A percentile compares a stretch with the other conserved stretches of the same genome.
phyloP scores from a whole-genome alignment of 2,329 filamentous ascomycete species.

The Botrytis aclada region DNA sequence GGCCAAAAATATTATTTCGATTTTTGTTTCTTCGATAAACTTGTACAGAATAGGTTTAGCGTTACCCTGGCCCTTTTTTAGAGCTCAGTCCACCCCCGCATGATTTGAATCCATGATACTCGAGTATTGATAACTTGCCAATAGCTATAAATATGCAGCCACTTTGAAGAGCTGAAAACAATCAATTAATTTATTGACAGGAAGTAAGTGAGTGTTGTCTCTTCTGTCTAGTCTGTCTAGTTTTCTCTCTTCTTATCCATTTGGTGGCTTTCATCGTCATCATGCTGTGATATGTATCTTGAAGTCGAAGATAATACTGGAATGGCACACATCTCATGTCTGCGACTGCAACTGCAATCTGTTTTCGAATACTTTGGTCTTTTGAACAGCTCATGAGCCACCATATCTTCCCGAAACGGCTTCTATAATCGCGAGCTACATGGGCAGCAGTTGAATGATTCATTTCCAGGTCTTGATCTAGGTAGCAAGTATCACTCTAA shows the following conservation, averaged over 20 bases:
- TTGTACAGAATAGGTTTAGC: constrained; percentile 7
- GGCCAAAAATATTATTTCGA: constrained; percentile 9
- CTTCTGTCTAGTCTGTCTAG: neutral
- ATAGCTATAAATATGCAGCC: too few relatives aligned
- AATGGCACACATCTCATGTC: neutral
- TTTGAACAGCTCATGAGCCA: neutral
- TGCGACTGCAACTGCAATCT: neutral
- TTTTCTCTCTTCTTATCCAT: neutral
- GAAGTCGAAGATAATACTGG: neutral
- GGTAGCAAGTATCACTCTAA: neutral
- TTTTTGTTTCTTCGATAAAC: constrained; percentile 9
- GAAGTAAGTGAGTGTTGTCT: neutral
- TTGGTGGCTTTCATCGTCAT: neutral
- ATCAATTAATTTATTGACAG: neutral
- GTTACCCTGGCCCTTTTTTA: neutral
- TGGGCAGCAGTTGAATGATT: neutral
- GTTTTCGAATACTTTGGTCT: neutral
- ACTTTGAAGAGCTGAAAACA: too few relatives aligned
- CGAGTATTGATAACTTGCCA: neutral
- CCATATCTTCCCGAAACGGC: neutral
- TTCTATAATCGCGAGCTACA: neutral
- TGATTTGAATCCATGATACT: neutral
- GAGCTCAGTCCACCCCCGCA: neutral
- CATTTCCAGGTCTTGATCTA: neutral
- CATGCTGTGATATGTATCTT: neutral